These are phyloP conservation scores for Conringia planisiliqua DNA, from an alignment of 345 rosid genomes.

Conservation along the genomic window DNA sequence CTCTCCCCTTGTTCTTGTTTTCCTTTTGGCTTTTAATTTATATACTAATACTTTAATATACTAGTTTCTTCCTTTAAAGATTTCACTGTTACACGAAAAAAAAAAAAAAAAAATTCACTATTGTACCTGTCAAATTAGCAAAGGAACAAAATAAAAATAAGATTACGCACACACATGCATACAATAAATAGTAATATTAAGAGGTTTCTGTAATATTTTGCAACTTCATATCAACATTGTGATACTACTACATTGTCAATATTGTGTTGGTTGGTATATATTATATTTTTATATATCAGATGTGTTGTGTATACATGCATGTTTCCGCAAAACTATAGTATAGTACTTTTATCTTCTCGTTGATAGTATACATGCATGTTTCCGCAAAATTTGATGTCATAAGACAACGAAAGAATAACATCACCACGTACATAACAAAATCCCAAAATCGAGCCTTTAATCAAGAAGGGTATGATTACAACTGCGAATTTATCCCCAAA, in stretches of 20 bases:
- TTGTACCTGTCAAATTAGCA: not conserved
- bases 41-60: not conserved
- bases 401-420: conserved; percentile 1
- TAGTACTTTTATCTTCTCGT: too few relatives aligned
- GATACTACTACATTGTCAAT: too few relatives aligned
- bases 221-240: too few relatives aligned
- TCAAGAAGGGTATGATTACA: not conserved
- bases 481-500: not conserved
- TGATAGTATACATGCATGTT: not conserved
- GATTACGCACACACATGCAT: conserved; percentile 1
- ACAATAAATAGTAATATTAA: not conserved
- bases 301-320: too few relatives aligned
- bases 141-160: not conserved
- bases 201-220: not conserved
- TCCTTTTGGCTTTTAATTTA: conserved; percentile 30
- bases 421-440: not conserved
- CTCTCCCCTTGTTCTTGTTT: conserved; percentile 17
- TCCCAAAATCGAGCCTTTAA: not conserved
- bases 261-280: conserved; percentile 5
- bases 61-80: not conserved
- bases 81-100: not conserved
- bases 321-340: too few relatives aligned
- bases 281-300: too few relatives aligned
- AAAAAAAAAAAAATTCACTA: not conserved
- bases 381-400: not conserved